These are phyloP conservation scores for Neofusicoccum umdonicola DNA, from an alignment of 2,329 filamentous ascomycete genomes.

Conservation along the genomic window DNA sequence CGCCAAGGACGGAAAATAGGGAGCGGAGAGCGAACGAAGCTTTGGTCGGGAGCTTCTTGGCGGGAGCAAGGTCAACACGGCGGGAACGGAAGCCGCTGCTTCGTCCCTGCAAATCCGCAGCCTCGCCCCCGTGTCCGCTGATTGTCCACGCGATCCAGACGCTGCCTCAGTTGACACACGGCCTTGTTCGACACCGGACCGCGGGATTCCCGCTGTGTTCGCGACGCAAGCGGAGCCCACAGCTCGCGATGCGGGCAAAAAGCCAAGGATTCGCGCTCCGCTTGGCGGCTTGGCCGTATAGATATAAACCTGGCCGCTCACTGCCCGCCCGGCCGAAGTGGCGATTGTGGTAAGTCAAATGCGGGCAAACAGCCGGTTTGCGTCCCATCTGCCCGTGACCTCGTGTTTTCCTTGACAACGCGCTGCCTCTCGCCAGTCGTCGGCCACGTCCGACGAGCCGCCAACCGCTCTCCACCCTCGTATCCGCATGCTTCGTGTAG, in stretches of 20 bases:
- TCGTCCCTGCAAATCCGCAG: background rate
- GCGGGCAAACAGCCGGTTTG: background rate
- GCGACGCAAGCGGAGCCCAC: too few species aligned
- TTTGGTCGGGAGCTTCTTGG: background rate
- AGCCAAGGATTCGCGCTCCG: background rate
- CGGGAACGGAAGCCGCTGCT: too few species aligned
- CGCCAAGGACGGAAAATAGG: background rate
- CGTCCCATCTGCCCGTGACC: background rate
- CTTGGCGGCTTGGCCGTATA: background rate
- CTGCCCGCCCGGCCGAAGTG: background rate
- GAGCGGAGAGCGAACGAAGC: background rate
- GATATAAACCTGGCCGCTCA: background rate
- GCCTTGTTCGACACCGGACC: rapidly evolving
- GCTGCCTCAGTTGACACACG: too few species aligned
- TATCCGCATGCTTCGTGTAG: background rate
- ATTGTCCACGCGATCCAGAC: background rate
- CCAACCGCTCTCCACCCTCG: background rate
- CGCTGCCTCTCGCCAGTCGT: background rate
- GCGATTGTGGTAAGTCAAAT: background rate
- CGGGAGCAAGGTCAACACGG: background rate
- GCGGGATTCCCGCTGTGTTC: too few species aligned
- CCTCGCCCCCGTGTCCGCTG: background rate
- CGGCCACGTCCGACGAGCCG: background rate
- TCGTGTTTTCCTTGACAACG: background rate
- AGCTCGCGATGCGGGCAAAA: background rate